phyloP scores from a whole-genome alignment of 208 protist genomes.

The Trypanosoma cruzi region DNA sequence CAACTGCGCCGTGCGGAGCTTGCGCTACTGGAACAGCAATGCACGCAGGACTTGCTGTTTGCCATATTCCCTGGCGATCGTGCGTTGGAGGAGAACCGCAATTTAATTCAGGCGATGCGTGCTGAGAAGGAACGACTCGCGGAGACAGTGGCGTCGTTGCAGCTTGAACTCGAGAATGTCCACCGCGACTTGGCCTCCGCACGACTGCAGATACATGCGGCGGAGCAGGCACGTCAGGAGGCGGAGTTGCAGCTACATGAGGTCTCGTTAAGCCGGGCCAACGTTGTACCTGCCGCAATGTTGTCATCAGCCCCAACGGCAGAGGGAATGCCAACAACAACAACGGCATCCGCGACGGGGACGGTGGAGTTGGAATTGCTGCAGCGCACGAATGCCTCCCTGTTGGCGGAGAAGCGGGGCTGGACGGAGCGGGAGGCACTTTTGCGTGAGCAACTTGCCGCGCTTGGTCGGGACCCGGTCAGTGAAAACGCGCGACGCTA shows the following conservation, averaged over 20 bases:
- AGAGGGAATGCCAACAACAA: neutral
- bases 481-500: constrained; percentile 68
- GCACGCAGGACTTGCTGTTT: constrained; percentile 52
- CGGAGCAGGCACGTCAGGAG: constrained; percentile 48
- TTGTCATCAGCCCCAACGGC: neutral
- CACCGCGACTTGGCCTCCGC: constrained; percentile 16
- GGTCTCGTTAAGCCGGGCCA: neutral
- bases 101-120: constrained; percentile 18
- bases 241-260: constrained; percentile 47
- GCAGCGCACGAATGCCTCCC: constrained; percentile 37
- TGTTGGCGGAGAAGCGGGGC: constrained; percentile 41
- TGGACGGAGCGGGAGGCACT: constrained; percentile 64
- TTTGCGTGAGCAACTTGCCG: constrained; percentile 57
- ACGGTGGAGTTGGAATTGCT: constrained; percentile 37
- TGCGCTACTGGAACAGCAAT: constrained; percentile 39
- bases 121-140: constrained; percentile 22
- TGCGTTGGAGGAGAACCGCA: constrained; percentile 40
- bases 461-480: constrained; percentile 66
- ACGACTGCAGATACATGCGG: constrained; percentile 29
- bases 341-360: neutral
- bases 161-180: constrained; percentile 8
- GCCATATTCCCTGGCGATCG: constrained; percentile 60
- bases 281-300: neutral
- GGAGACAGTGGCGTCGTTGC: constrained; percentile 14
- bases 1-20: constrained; percentile 30